Percentiles rank a stretch among this genome's conserved stretches.
Conservation (phyloP, 106 monocot species). For the Dendrobium catenatum region DNA sequence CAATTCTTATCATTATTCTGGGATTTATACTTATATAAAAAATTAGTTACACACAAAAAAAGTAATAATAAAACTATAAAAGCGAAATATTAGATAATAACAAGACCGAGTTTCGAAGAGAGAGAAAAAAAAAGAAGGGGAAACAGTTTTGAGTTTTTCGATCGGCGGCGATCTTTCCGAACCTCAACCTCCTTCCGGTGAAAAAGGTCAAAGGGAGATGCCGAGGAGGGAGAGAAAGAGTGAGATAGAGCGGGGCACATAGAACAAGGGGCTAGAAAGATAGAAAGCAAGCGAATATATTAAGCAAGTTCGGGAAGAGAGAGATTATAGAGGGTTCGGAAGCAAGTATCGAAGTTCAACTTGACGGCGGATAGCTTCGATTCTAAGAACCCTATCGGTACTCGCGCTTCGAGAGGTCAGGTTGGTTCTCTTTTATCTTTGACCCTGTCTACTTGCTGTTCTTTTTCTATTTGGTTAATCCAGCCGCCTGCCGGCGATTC, state of each 20-base stretch:
- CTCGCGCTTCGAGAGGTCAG: background rate
- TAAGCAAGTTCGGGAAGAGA: conserved; percentile 8
- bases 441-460: background rate
- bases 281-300: background rate
- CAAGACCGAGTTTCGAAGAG: background rate
- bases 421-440: conserved; percentile 1
- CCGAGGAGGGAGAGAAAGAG: background rate
- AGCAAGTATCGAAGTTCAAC: conserved; percentile 1
- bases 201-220: conserved; percentile 3
- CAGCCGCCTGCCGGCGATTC: background rate
- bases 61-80: too few relatives aligned
- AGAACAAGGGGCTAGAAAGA: background rate
- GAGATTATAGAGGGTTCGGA: background rate
- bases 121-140: background rate
- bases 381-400: background rate
- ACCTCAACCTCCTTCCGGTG: background rate
- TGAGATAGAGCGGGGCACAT: background rate
- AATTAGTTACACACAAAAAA: too few relatives aligned
- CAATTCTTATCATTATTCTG: too few relatives aligned
- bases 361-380: background rate
- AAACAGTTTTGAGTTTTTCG: background rate
- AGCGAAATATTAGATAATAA: too few relatives aligned
- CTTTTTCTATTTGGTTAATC: background rate
- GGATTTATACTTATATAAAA: too few relatives aligned
- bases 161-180: conserved; percentile 1